Percentiles rank a stretch among this genome's conserved stretches.
These are phyloP conservation scores for Harrya chromipes DNA, from an alignment of 768 basidiomycete species.

Conservation along the genomic window DNA sequence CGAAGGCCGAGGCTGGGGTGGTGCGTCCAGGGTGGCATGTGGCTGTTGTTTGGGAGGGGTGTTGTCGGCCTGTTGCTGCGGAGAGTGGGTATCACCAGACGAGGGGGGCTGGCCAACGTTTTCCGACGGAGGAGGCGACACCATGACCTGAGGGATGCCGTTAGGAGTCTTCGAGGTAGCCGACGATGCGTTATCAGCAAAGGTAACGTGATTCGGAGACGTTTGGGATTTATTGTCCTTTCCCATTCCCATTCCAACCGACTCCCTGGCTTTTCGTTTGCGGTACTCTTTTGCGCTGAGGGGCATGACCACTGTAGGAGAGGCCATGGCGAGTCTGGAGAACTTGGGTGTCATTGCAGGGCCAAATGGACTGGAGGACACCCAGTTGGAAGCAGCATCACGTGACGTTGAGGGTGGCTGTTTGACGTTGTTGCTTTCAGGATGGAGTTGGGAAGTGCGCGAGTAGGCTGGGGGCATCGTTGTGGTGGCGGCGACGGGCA, in stretches of 20 bases:
- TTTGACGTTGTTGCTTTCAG: conserved; percentile 8
- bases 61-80: conserved; percentile 7
- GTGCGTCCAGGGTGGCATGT: conserved; percentile 6
- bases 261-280: conserved; percentile 17
- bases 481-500: not conserved
- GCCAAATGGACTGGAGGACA: conserved; percentile 29
- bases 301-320: conserved; percentile 30
- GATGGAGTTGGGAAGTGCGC: conserved; percentile 5
- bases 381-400: conserved; percentile 27
- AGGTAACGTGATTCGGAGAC: conserved; percentile 9
- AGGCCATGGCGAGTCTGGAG: conserved; percentile 29
- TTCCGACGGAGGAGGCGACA: conserved; percentile 16
- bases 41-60: not conserved
- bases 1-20: conserved; percentile 2
- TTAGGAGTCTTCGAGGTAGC: not conserved
- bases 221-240: conserved; percentile 4
- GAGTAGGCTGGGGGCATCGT: conserved; percentile 20
- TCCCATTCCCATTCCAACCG: conserved; percentile 3
- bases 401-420: conserved; percentile 22
- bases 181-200: conserved; percentile 8
- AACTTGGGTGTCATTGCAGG: conserved; percentile 28
- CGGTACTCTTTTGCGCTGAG: conserved; percentile 29
- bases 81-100: not conserved
- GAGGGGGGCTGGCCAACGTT: not conserved
- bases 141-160: conserved; percentile 9